Conservation (phyloP, 176 grass and related monocot genomes). For the Carex parvula region DNA sequence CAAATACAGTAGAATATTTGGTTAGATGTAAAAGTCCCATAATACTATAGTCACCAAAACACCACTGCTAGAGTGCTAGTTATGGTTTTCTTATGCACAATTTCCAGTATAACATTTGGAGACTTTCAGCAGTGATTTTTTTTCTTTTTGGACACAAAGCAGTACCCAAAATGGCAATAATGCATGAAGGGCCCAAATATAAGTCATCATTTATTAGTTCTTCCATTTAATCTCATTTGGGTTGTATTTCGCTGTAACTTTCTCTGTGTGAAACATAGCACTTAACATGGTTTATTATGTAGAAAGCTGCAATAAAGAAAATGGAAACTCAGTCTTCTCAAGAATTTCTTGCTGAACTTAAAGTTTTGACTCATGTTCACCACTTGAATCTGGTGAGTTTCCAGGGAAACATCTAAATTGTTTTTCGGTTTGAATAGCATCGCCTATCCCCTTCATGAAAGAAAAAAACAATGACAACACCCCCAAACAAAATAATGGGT, state of each 20-base stretch:
- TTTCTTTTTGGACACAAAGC: neutral
- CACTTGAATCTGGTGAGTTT: conserved; percentile 89
- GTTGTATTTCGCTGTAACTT: neutral
- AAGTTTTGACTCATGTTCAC: conserved; percentile 98
- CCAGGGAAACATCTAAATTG: neutral
- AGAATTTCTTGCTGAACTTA: conserved; percentile 95
- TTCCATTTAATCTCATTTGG: conserved; percentile 21
- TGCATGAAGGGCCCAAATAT: neutral
- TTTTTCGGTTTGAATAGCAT: neutral
- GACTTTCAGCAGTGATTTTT: neutral
- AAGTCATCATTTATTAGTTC: neutral
- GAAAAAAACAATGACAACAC: neutral
- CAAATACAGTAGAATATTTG: neutral
- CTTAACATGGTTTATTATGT: conserved; percentile 27
- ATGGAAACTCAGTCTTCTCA: conserved; percentile 86
- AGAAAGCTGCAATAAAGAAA: conserved; percentile 97
- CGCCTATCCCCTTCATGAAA: neutral
- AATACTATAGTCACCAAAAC: neutral
- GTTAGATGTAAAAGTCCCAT: neutral
- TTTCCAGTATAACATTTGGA: neutral
- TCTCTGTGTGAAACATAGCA: conserved; percentile 23
- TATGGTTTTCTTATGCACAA: neutral
- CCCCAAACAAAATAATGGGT: neutral
- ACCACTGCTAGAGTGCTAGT: neutral
- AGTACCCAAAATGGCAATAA: neutral